Percentiles rank a stretch among this genome's conserved stretches.
phyloP scores from a whole-genome alignment of 2,329 filamentous ascomycete genomes.

The Penicillium sp. region DNA sequence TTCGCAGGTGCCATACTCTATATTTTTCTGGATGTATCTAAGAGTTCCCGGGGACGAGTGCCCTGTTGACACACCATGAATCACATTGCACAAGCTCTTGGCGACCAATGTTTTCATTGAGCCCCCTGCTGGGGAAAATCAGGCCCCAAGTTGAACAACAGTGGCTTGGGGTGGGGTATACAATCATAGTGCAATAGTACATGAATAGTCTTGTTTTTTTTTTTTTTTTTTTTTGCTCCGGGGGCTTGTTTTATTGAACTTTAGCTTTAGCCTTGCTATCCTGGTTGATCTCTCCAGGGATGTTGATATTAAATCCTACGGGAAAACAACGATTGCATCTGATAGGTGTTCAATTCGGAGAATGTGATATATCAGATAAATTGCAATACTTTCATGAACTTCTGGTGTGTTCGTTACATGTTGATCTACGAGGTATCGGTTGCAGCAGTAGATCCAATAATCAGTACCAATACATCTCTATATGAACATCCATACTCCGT shows the following conservation, averaged over 20 bases:
- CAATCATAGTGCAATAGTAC: neutral
- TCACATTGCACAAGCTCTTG: constrained; percentile 11
- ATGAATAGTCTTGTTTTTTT: neutral
- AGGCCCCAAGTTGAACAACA: neutral
- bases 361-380: neutral
- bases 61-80: neutral
- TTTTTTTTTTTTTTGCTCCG: neutral
- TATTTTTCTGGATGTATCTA: neutral
- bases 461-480: neutral
- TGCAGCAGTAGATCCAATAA: constrained; percentile 1
- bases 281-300: neutral
- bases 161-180: neutral
- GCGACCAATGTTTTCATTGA: neutral
- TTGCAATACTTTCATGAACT: neutral
- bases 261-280: neutral
- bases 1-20: neutral
- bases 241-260: neutral
- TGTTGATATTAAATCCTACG: neutral
- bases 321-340: neutral
- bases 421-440: neutral
- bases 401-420: neutral
- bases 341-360: neutral
- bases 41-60: neutral
- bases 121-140: constrained; percentile 5
- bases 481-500: neutral